Evolutionary conservation across 148 eudicot species (phyloP).

Genomic region (Chenopodium berlandieri): DNA sequence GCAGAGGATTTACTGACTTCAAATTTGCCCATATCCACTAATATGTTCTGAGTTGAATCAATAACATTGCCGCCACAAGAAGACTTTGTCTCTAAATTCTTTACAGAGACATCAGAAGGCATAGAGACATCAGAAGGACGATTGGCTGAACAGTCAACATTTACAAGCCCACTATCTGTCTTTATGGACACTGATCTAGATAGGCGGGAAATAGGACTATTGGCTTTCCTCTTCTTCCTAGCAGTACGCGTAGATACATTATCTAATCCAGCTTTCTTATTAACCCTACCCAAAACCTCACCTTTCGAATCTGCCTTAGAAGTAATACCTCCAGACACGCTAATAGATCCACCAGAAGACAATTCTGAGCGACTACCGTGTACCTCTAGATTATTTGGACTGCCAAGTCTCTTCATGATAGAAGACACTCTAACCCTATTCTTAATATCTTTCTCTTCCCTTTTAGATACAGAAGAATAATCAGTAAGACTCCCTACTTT

Average conservation of each 20-base stretch:
- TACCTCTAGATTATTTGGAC: slow-evolving; percentile 17
- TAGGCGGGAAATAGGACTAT: slow-evolving; percentile 19
- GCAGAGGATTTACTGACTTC: slow-evolving; percentile 22
- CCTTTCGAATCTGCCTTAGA: slow-evolving; percentile 21
- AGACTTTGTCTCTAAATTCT: slow-evolving; percentile 21
- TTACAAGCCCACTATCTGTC: slow-evolving; percentile 27
- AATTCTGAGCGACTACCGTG: slow-evolving; percentile 27
- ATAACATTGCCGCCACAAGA: slow-evolving; percentile 18
- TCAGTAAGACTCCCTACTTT: slow-evolving; percentile 18
- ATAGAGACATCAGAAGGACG: slow-evolving; percentile 26
- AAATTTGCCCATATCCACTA: slow-evolving; percentile 21
- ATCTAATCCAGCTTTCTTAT: slow-evolving; percentile 21
- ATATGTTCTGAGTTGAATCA: slow-evolving; percentile 15
- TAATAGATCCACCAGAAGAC: slow-evolving; percentile 8
- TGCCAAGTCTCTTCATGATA: slow-evolving; percentile 22
- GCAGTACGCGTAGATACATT: slow-evolving; percentile 23
- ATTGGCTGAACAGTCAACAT: slow-evolving; percentile 19
- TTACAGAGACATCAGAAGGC: slow-evolving; percentile 21
- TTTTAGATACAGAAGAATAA: slow-evolving; percentile 15
- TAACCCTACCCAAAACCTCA: slow-evolving; percentile 31
- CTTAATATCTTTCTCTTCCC: slow-evolving; percentile 27
- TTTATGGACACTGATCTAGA: slow-evolving; percentile 31
- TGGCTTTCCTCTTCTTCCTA: slow-evolving; percentile 48
- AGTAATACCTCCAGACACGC: slow-evolving; percentile 25
- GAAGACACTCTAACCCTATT: slow-evolving; percentile 24